A percentile compares a stretch with the other conserved stretches of the same genome.
phyloP scores from a whole-genome alignment of 345 rosid species.

The Salix koriyanagi region DNA sequence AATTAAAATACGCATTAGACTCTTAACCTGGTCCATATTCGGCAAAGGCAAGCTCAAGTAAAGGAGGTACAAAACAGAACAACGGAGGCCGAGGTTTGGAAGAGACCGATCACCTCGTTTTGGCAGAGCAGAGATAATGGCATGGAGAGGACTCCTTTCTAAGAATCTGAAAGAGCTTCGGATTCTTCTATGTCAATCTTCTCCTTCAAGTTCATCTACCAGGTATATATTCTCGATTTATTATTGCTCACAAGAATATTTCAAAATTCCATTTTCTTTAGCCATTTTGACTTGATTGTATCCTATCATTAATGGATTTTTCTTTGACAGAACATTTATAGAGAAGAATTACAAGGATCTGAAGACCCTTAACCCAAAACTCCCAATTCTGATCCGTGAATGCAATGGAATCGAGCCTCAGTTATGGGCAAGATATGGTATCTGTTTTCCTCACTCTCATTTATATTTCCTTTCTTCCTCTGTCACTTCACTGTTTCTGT shows the following conservation, averaged over 20 bases:
- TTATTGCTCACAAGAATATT: neutral
- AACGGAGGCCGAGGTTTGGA: neutral
- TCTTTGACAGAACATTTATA: constrained; percentile 50
- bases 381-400: constrained; percentile 84
- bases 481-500: neutral
- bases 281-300: neutral
- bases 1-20: no score
- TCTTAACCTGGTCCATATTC: no score
- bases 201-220: constrained; percentile 25
- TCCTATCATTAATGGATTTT: neutral
- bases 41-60: no score
- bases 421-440: constrained; percentile 97
- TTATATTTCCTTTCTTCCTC: neutral
- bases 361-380: constrained; percentile 82
- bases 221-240: constrained; percentile 8
- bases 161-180: constrained; percentile 30
- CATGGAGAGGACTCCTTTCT: constrained; percentile 32
- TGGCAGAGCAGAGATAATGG: constrained; percentile 12
- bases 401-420: constrained; percentile 76
- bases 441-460: neutral
- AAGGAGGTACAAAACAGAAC: neutral
- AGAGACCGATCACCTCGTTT: neutral
- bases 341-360: constrained; percentile 84
- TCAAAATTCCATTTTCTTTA: neutral
- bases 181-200: constrained; percentile 28